Conservation (phyloP, 805 yeast genomes). For the Ogataea paraovalis region DNA sequence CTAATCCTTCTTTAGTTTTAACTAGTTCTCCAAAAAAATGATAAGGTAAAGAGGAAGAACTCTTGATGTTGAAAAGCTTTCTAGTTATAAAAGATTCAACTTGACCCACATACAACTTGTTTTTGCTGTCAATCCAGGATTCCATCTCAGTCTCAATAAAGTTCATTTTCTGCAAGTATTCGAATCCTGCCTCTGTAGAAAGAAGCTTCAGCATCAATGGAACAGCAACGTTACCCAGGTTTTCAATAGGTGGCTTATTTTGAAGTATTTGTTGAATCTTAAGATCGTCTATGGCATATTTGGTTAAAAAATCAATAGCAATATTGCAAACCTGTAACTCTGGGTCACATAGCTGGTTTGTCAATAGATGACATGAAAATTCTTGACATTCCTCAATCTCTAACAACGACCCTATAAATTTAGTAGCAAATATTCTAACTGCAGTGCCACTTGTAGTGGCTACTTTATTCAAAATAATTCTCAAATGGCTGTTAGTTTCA, state of each 20-base stretch:
- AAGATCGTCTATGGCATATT: conserved; percentile 43
- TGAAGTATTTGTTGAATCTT: conserved; percentile 49
- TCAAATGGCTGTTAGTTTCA: conserved; percentile 51
- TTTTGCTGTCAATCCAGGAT: conserved; percentile 54
- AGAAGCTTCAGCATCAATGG: conserved; percentile 59
- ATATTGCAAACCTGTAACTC: conserved; percentile 49
- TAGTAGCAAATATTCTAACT: conserved; percentile 56
- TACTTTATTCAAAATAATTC: conserved; percentile 63
- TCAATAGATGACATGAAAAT: conserved; percentile 53
- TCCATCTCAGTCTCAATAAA: conserved; percentile 64
- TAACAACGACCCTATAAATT: conserved; percentile 42
- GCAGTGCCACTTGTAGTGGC: conserved; percentile 49
- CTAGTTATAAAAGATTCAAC: conserved; percentile 39
- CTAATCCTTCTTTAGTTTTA: conserved; percentile 76
- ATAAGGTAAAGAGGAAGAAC: conserved; percentile 37
- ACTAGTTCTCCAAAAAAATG: conserved; percentile 81
- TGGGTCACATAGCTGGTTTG: conserved; percentile 67
- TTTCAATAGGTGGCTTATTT: conserved; percentile 50
- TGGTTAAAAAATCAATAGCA: conserved; percentile 53
- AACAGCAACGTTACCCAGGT: conserved; percentile 31
- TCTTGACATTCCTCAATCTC: conserved; percentile 31
- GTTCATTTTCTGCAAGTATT: conserved; percentile 53
- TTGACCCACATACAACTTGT: conserved; percentile 42
- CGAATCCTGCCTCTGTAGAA: conserved; percentile 66
- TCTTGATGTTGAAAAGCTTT: conserved; percentile 15